Percentiles rank a stretch among this genome's conserved stretches.
These are phyloP conservation scores for Lumnitzera racemosa DNA, from an alignment of 345 rosid species.

Conservation along the genomic window DNA sequence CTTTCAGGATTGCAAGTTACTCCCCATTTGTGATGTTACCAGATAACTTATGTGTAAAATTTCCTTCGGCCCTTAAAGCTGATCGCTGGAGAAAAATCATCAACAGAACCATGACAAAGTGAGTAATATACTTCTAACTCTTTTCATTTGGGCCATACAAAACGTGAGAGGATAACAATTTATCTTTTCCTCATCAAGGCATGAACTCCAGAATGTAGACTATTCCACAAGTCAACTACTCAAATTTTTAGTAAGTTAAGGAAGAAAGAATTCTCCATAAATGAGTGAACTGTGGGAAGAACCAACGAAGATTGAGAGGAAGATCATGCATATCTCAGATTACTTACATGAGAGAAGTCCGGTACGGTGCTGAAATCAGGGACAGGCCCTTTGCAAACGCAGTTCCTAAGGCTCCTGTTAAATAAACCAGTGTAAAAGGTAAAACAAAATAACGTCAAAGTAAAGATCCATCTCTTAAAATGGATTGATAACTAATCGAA, in stretches of 20 bases:
- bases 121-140: not conserved
- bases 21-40: conserved; percentile 73
- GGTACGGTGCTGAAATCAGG: conserved; percentile 76
- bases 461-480: too few species aligned
- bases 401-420: conserved; percentile 85
- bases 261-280: not conserved
- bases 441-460: not conserved
- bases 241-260: too few species aligned
- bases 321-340: not conserved
- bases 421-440: conserved; percentile 9
- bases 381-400: conserved; percentile 73
- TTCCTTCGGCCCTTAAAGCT: conserved; percentile 66
- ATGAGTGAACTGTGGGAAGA: not conserved
- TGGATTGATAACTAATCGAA: too few species aligned
- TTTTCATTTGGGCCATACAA: not conserved
- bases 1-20: conserved; percentile 3
- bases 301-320: not conserved
- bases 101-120: not conserved
- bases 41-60: conserved; percentile 66
- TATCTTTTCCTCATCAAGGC: too few species aligned
- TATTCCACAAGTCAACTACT: too few species aligned
- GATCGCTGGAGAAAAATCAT: conserved; percentile 51
- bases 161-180: not conserved
- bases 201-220: too few species aligned
- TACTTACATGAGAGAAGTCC: conserved; percentile 74